Percentiles rank a stretch among this genome's conserved stretches.
These are phyloP conservation scores for Luffa acutangula DNA, from an alignment of 306 rosid species.

Conservation along the genomic window DNA sequence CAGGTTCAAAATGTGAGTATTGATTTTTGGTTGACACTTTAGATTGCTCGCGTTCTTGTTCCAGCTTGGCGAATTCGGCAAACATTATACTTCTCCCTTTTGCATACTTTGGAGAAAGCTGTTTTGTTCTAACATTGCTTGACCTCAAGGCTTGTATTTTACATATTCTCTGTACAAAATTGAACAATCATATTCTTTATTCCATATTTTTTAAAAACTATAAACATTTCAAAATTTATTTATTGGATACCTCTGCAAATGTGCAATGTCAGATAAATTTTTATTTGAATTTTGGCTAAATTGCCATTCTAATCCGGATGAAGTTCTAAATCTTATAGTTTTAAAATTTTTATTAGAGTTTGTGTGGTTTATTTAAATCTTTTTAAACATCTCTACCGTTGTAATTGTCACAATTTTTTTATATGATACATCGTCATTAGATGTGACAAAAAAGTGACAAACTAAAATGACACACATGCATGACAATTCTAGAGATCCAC, in stretches of 20 bases:
- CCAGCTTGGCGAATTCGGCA: not conserved
- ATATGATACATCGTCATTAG: too few species aligned
- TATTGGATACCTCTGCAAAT: not conserved
- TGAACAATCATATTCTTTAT: not conserved
- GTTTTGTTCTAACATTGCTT: not conserved
- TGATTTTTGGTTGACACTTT: not conserved
- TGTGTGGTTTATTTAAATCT: too few species aligned
- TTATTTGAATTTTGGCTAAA: not conserved
- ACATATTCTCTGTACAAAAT: not conserved
- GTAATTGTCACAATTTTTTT: too few species aligned
- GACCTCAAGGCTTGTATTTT: not conserved
- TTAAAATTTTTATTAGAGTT: too few species aligned
- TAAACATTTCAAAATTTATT: not conserved
- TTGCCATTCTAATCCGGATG: not conserved
- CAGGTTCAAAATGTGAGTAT: not conserved
- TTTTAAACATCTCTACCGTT: too few species aligned
- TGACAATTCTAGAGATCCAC: too few species aligned
- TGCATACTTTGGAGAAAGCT: not conserved
- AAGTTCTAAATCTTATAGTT: not conserved
- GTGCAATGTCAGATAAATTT: not conserved
- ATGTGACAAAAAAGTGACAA: too few species aligned
- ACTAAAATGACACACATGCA: too few species aligned
- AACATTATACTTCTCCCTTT: not conserved
- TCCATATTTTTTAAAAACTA: not conserved
- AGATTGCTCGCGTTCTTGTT: not conserved